Base-by-base conservation (phyloP, 140 eudicot species). In the Senecio squalidus region DNA sequence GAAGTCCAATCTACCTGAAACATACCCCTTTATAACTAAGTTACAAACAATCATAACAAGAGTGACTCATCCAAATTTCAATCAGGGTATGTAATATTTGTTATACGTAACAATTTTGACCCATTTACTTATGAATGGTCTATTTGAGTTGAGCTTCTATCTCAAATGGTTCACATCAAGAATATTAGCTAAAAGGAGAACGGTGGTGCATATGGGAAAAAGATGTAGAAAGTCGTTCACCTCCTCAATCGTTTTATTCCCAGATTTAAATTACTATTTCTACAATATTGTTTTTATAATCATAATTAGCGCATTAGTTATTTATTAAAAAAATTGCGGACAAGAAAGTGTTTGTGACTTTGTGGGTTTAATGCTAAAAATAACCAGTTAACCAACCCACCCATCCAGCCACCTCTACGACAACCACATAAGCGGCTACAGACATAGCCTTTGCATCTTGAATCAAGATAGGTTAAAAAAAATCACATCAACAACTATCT, bases 1-100 rank as follows among this genome's bases (percentile, higher is more conserved):
- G 95, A 81, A 41, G 95, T 92, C 98, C 98, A 87, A 66, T 92
- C 98, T 67, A 92, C 98, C 98, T 90, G 75, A 66, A 75, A 68
- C 49, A 64, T 40, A 30, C 25, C 17, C 38, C 3, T 46, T 26
- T 45, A 9, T 1, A 27, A 28, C 41, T n/a, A n/a, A n/a, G n/a
- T n/a, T 18, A 40, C 23, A 24, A 18, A 54, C n/a, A 26, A 23
- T 10, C 54, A 20, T 48, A 3, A 21, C 43, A 58, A 38, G 40
- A 58, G 11, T 13, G n/a, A 38, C 2, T 10, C 14, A n/a, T 51
- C 57, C 21, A 51, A 1, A 24, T 49, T 25, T 20, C n/a, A 4
- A 20, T 8, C 27, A 20, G 20, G 27, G 38, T 25, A 26, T 51
- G 36, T 21, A 25, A 24, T 27, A 24, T 15, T 51, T 13, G 14